phyloP scores from a whole-genome alignment of 768 basidiomycete species.

The Termitomyces sp. region DNA sequence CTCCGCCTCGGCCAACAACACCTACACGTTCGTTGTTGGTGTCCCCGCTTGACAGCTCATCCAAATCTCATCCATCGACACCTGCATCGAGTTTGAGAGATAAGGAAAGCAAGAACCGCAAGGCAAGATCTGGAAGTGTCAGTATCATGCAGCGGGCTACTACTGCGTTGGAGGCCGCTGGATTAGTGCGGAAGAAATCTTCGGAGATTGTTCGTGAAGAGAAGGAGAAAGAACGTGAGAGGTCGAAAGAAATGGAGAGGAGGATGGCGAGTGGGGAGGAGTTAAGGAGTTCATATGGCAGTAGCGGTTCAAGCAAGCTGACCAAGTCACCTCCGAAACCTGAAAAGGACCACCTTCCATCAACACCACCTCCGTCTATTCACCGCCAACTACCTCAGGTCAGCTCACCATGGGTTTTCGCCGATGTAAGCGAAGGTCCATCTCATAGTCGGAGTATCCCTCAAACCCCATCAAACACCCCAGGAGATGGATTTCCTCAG shows the following conservation, averaged over 20 bases:
- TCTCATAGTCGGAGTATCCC: constrained; percentile 17
- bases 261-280: constrained; percentile 44
- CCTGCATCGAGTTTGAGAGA: constrained; percentile 59
- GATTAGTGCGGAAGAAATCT: constrained; percentile 79
- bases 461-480: constrained; percentile 45
- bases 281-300: constrained; percentile 59
- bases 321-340: constrained; percentile 68
- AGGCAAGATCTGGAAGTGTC: constrained; percentile 81
- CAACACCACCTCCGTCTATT: constrained; percentile 47
- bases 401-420: constrained; percentile 73
- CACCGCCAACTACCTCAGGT: constrained; percentile 33
- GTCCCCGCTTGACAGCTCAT: constrained; percentile 51
- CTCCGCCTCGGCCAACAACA: constrained; percentile 48
- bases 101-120: constrained; percentile 56
- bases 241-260: constrained; percentile 37
- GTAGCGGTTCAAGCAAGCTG: constrained; percentile 51
- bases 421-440: constrained; percentile 37
- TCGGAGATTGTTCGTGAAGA: constrained; percentile 67
- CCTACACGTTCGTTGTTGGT: constrained; percentile 46
- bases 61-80: constrained; percentile 63
- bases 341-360: constrained; percentile 39
- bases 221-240: constrained; percentile 43
- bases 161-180: constrained; percentile 82
- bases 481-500: constrained; percentile 40
- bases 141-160: constrained; percentile 96